These are phyloP conservation scores for Plantago major DNA, from an alignment of 257 asterid genomes.

Conservation along the genomic window DNA sequence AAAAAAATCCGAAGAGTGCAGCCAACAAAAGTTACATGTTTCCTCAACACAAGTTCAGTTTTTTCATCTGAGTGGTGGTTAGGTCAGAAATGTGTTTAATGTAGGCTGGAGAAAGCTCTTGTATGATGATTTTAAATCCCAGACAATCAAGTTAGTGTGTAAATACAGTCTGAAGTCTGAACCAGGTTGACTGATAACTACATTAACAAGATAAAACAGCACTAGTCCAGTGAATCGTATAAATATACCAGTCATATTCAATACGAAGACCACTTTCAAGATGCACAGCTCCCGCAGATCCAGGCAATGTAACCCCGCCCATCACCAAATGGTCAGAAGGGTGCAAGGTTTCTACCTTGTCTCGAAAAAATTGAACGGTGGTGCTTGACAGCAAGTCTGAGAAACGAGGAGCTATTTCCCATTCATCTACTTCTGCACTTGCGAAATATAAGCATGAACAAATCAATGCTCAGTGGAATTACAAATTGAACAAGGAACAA, in stretches of 20 bases:
- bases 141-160: not conserved
- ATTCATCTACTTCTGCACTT: conserved; percentile 82
- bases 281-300: conserved; percentile 68
- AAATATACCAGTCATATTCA: conserved; percentile 89
- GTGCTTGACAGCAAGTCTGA: conserved; percentile 81
- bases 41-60: conserved; percentile 2
- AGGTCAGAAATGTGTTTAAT: conserved; percentile 11
- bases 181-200: conserved; percentile 14
- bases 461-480: not conserved
- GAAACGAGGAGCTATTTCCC: conserved; percentile 98
- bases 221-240: conserved; percentile 16
- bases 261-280: conserved; percentile 78
- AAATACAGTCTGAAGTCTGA: conserved; percentile 9
- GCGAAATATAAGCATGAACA: conserved; percentile 8
- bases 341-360: conserved; percentile 58
- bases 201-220: conserved; percentile 17
- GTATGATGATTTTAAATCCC: conserved; percentile 2
- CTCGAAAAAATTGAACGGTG: conserved; percentile 64
- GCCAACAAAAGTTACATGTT: conserved; percentile 10
- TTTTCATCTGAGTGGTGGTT: not conserved
- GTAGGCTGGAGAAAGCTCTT: not conserved
- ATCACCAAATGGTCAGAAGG: conserved; percentile 64
- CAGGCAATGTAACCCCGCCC: conserved; percentile 34
- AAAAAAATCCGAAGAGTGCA: not conserved
- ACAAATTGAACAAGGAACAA: conserved; percentile 3